Evolutionary conservation across 352 stramenopile genomes (phyloP).

Genomic region (Thalassiosira pacifica): DNA sequence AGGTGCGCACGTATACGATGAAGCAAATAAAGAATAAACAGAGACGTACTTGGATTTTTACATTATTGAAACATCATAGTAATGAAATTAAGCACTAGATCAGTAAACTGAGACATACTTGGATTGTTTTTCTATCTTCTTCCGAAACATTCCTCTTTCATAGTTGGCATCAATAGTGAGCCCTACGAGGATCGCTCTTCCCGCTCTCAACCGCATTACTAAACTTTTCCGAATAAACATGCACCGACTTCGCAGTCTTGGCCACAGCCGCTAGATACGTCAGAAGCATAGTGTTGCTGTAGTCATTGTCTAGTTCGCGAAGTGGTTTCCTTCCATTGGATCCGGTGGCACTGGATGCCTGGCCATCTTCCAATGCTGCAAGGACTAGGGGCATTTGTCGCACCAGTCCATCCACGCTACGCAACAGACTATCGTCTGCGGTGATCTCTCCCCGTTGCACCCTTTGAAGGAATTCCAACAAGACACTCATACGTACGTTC

Average conservation of each 20-base stretch:
- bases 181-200: slow-evolving; percentile 24
- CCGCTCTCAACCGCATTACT: slow-evolving; percentile 39
- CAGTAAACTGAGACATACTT: too few species aligned
- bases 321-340: slow-evolving; percentile 37
- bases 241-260: slow-evolving; percentile 70
- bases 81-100: too few species aligned
- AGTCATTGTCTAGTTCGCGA: slow-evolving; percentile 50
- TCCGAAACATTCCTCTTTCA: too few species aligned
- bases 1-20: too few species aligned
- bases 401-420: slow-evolving; percentile 71
- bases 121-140: too few species aligned
- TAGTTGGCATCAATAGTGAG: slow-evolving; percentile 33
- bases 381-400: slow-evolving; percentile 67
- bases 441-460: slow-evolving; percentile 44
- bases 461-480: slow-evolving; percentile 75
- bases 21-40: too few species aligned
- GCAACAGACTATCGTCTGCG: slow-evolving; percentile 61
- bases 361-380: slow-evolving; percentile 29
- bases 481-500: slow-evolving; percentile 71
- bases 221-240: slow-evolving; percentile 81
- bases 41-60: too few species aligned
- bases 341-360: not conserved
- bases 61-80: too few species aligned
- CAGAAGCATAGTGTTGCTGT: slow-evolving; percentile 66
- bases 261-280: slow-evolving; percentile 73